Conservation (phyloP, 768 basidiomycete genomes). For the Roridomyces roridus region DNA sequence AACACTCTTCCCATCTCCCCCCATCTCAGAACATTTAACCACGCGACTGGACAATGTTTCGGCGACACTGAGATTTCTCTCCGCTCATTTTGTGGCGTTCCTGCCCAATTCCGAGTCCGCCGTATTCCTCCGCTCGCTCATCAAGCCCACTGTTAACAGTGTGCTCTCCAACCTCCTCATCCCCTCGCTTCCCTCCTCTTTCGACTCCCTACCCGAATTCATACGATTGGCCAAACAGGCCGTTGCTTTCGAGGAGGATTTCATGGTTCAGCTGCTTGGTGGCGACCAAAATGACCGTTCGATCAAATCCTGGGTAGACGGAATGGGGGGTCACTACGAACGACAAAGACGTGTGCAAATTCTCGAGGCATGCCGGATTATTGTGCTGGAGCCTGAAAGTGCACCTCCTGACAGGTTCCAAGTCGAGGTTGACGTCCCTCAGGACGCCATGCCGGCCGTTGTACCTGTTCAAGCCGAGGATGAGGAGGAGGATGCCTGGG, state of each 20-base stretch:
- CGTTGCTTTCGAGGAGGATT: constrained; percentile 68
- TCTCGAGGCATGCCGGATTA: constrained; percentile 62
- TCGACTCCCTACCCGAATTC: constrained; percentile 65
- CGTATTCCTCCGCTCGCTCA: constrained; percentile 61
- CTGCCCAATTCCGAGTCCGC: constrained; percentile 54
- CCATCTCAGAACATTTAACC: constrained; percentile 42
- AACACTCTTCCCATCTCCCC: constrained; percentile 52
- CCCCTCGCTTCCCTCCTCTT: constrained; percentile 71
- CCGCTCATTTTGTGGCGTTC: constrained; percentile 57
- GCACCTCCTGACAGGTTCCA: constrained; percentile 43
- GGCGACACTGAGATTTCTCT: constrained; percentile 66
- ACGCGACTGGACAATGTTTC: constrained; percentile 63
- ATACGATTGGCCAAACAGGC: constrained; percentile 62
- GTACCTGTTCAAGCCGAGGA: constrained; percentile 38
- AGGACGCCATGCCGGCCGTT: constrained; percentile 36
- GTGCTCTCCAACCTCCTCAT: constrained; percentile 72
- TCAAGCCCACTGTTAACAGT: constrained; percentile 63
- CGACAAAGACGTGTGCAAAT: constrained; percentile 71
- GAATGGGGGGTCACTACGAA: constrained; percentile 79
- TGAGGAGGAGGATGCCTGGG: constrained; percentile 52
- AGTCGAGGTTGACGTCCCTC: constrained; percentile 43
- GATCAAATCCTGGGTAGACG: constrained; percentile 73
- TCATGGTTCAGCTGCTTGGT: constrained; percentile 55
- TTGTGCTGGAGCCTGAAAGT: constrained; percentile 54
- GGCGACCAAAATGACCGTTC: constrained; percentile 54